Evolutionary conservation across 2,329 filamentous ascomycete genomes (phyloP), one percentile per base, ranked within the genome.

Genomic region (Aspergillus bombycis): DNA sequence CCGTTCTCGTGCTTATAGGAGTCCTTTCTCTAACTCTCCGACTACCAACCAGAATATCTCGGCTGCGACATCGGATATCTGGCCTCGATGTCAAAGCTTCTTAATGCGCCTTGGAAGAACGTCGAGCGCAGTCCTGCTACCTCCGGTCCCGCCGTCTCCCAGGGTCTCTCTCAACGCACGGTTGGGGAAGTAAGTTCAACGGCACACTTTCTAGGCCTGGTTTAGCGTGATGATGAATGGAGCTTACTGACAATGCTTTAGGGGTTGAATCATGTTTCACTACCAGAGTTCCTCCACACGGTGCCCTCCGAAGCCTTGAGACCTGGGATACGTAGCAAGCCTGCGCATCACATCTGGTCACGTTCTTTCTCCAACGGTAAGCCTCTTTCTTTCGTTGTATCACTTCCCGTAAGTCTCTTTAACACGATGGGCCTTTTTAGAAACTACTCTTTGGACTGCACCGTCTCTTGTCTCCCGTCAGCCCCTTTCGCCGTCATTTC

Each of bases 31-130:
- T 74, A 21, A 73, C 58, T n/a, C 19, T 9, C 50, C 38, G 10
- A 26, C 57, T 46, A 32, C 34, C 41, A 34, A 57, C n/a, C 66
- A 87, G 84, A 82, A 80, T 64, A 73, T 84, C 57, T 73, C 76
- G 54, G 74, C 76, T n/a, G 75, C 74, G 60, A 76, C 77, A 46
- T 77, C 79, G 41, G 79, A 82, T 67, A 64, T 81, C 57, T 81
- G 78, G 79, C 79, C 80, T 78, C 76, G 30, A 74, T 83, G 68
- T 78, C 77, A 55, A 80, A 71, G 63, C 63, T 76, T 58, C 67
- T 82, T 52, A 69, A 71, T 50, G 70, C 73, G 62, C 77, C 79
- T 30, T 77, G 74, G 75, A 79, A 74, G 63, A 68, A 68, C 53
- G 59, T 74, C 59, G 72, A 72, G 34, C 70, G 66, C 58, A 64